Evolutionary conservation across 1,284 basidiomycete species (phyloP).

Genomic region (Cryptococcus floricola): DNA sequence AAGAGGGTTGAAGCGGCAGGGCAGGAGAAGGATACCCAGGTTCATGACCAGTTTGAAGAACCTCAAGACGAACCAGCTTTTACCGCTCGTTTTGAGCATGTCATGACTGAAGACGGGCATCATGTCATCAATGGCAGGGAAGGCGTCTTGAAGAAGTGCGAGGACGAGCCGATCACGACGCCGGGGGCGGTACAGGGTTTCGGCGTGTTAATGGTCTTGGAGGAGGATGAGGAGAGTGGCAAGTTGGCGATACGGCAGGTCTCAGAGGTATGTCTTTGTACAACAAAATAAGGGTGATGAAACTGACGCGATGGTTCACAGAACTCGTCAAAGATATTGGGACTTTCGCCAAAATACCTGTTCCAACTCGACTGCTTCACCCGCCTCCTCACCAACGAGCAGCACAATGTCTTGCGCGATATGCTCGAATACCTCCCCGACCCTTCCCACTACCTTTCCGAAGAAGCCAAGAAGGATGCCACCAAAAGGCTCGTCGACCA

Average conservation of each 20-base stretch:
- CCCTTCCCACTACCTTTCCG: conserved; percentile 35
- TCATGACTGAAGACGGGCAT: conserved; percentile 65
- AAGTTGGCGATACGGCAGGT: conserved; percentile 69
- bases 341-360: conserved; percentile 70
- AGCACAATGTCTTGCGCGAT: conserved; percentile 71
- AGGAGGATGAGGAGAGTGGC: conserved; percentile 61
- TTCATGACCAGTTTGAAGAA: not conserved
- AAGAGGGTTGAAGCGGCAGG: not conserved
- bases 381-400: conserved; percentile 64
- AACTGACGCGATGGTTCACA: conserved; percentile 18
- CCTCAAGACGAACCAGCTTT: conserved; percentile 46
- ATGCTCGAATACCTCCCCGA: conserved; percentile 67
- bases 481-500: conserved; percentile 18
- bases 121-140: conserved; percentile 71
- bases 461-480: conserved; percentile 41
- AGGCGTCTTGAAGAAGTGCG: conserved; percentile 65
- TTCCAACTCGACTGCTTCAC: conserved; percentile 75
- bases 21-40: not conserved
- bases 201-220: conserved; percentile 73
- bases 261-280: conserved; percentile 61
- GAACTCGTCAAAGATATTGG: conserved; percentile 67
- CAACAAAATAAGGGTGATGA: conserved; percentile 14
- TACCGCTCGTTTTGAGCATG: conserved; percentile 67
- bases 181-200: conserved; percentile 84
- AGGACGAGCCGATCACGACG: conserved; percentile 83